Percentiles rank a stretch among this genome's conserved stretches.
phyloP scores from a whole-genome alignment of 1,139 yeast genomes.

The Schizosaccharomyces versatilis region DNA sequence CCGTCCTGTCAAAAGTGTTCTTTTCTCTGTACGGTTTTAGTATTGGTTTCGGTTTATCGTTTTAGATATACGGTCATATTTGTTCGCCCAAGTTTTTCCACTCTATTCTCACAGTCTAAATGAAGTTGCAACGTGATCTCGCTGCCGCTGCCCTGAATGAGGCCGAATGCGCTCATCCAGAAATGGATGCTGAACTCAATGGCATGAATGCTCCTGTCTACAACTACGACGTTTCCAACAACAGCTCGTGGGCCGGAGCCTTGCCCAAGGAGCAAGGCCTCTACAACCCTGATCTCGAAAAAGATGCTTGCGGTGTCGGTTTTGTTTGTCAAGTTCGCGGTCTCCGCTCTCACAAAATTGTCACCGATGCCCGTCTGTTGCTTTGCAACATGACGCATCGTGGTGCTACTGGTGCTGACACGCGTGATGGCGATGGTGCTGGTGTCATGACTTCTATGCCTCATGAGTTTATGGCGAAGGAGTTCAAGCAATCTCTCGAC shows the following conservation, averaged over 20 bases:
- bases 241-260: constrained; percentile 78
- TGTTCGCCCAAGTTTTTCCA: no score
- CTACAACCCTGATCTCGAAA: constrained; percentile 81
- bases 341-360: constrained; percentile 65
- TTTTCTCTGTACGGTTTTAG: no score
- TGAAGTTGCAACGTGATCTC: no score
- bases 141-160: no score
- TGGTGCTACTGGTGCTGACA: constrained; percentile 91
- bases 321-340: constrained; percentile 92
- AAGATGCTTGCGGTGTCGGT: constrained; percentile 94
- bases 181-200: no score
- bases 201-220: constrained; percentile 21
- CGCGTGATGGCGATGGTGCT: constrained; percentile 97
- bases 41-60: no score
- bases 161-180: no score
- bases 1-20: no score
- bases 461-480: constrained; percentile 64
- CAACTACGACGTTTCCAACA: constrained; percentile 48
- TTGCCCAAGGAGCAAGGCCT: constrained; percentile 75
- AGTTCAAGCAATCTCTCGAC: constrained; percentile 38
- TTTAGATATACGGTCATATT: no score
- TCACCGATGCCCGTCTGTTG: constrained; percentile 60
- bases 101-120: no score
- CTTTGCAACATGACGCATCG: constrained; percentile 96
- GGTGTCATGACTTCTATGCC: constrained; percentile 89